Conservation (phyloP, 257 asterid species). For the Verbascum thapsus region DNA sequence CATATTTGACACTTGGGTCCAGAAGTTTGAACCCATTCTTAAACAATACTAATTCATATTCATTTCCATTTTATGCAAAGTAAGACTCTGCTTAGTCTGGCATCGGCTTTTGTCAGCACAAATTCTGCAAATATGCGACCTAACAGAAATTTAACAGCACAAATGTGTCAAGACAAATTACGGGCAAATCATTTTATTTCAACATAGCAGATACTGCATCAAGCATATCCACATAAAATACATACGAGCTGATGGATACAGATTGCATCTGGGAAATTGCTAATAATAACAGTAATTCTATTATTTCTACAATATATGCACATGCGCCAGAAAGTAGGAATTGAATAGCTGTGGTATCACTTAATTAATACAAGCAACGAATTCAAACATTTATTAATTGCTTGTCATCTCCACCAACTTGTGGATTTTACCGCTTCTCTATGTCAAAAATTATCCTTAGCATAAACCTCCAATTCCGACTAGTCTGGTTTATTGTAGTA, state of each 20-base stretch:
- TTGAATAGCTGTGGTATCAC: not conserved
- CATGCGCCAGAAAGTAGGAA: constrained; percentile 11
- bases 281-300: no score
- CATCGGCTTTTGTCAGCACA: constrained; percentile 2
- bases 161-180: not conserved
- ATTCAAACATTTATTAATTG: not conserved
- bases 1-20: constrained; percentile 4
- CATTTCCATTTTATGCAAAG: constrained; percentile 10
- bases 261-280: not conserved
- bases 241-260: constrained; percentile 2
- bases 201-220: not conserved
- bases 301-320: not conserved
- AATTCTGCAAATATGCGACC: constrained; percentile 15
- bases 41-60: not conserved
- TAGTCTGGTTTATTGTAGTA: not conserved
- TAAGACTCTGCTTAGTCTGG: not conserved
- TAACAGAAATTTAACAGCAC: constrained; percentile 18
- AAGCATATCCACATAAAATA: not conserved
- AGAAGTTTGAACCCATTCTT: not conserved
- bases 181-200: not conserved
- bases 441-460: not conserved
- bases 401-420: not conserved
- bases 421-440: not conserved
- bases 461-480: constrained; percentile 18
- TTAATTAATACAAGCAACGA: not conserved